phyloP scores from a whole-genome alignment of 495 filamentous ascomycete genomes.

The Podospora sp. region DNA sequence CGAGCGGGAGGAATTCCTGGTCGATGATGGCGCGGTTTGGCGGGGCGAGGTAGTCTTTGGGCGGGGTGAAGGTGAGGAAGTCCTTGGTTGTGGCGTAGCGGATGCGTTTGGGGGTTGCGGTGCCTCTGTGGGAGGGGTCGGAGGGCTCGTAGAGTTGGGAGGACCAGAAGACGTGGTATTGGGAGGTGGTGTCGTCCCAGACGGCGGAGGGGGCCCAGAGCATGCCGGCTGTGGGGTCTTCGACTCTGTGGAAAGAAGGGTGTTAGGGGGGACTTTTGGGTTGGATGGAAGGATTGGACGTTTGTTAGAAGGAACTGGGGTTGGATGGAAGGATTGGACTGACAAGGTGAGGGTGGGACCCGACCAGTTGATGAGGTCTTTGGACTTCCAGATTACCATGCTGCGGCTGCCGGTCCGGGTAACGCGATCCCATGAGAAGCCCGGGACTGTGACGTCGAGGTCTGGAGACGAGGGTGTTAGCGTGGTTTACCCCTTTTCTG shows the following conservation, averaged over 20 bases:
- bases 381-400: neutral
- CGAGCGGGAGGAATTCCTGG: slow-evolving; percentile 1
- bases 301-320: too few relatives aligned
- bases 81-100: neutral
- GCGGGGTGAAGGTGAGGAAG: neutral
- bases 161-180: slow-evolving; percentile 4
- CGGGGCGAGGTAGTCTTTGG: slow-evolving; percentile 1
- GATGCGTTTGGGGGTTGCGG: slow-evolving; percentile 1
- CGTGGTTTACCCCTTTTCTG: neutral
- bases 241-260: neutral
- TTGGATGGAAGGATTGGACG: too few relatives aligned
- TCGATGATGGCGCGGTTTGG: neutral
- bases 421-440: neutral
- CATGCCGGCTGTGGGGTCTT: neutral
- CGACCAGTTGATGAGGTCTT: neutral
- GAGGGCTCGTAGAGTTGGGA: neutral
- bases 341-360: neutral
- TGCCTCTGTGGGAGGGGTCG: neutral
- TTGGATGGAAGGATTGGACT: too few relatives aligned
- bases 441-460: neutral
- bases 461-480: neutral
- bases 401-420: neutral
- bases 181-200: neutral
- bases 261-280: neutral
- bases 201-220: slow-evolving; percentile 5